Percentiles rank a stretch among this genome's conserved stretches.
phyloP scores from a whole-genome alignment of 2,329 filamentous ascomycete species.

The Aspergillus spinulosporus region DNA sequence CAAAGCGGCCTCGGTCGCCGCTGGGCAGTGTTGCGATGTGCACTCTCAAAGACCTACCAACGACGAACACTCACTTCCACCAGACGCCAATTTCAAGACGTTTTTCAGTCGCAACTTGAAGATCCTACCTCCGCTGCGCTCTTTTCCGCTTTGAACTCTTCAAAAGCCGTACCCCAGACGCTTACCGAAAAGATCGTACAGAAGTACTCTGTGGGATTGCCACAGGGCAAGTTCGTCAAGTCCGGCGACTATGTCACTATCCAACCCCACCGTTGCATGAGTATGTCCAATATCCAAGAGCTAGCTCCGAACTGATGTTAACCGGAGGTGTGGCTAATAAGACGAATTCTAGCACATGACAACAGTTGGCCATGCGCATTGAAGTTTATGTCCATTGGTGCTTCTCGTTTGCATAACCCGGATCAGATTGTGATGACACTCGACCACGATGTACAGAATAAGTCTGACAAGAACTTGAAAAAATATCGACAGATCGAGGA shows the following conservation, averaged over 20 bases:
- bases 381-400: constrained; percentile 83
- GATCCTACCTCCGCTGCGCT: constrained; percentile 66
- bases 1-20: constrained; percentile 24
- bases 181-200: constrained; percentile 93
- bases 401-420: constrained; percentile 68
- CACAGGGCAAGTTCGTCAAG: constrained; percentile 71
- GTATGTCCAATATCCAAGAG: background rate
- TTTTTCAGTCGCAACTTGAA: constrained; percentile 59
- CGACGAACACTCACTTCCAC: constrained; percentile 35
- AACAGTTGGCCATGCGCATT: constrained; percentile 74
- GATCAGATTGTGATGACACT: constrained; percentile 78
- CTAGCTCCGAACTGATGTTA: background rate
- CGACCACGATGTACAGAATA: constrained; percentile 89
- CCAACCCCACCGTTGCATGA: constrained; percentile 73
- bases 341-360: constrained; percentile 62
- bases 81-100: constrained; percentile 22
- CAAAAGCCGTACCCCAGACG: constrained; percentile 64
- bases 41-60: constrained; percentile 26
- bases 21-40: constrained; percentile 26
- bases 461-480: constrained; percentile 71
- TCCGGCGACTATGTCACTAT: constrained; percentile 83
- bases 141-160: constrained; percentile 69
- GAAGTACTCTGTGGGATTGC: constrained; percentile 71
- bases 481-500: constrained; percentile 81
- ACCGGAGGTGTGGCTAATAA: background rate